Percentiles rank a stretch among this genome's conserved stretches.
These are phyloP conservation scores for Catenaria anguillulae DNA, from an alignment of 371 early-diverging fungal genomes.

Conservation along the genomic window DNA sequence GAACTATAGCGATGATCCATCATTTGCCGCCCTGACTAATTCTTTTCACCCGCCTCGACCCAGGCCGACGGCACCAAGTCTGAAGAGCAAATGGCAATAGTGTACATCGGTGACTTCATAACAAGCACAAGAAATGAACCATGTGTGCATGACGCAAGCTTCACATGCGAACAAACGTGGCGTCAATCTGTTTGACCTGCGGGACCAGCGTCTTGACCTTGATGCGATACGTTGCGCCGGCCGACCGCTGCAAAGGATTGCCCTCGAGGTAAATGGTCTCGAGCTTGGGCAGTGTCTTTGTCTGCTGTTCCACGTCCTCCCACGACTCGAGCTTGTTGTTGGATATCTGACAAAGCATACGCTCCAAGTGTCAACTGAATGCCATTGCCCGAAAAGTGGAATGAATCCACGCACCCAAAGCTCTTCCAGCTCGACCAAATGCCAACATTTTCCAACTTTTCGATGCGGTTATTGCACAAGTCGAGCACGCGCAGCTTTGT, in stretches of 20 bases:
- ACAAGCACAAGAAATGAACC: too few relatives aligned
- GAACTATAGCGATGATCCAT: too few relatives aligned
- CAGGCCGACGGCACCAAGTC: too few relatives aligned
- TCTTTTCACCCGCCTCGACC: too few relatives aligned
- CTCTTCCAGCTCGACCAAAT: conserved; percentile 58
- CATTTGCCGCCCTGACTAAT: too few relatives aligned
- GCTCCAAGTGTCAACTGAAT: too few relatives aligned
- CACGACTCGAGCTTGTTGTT: conserved; percentile 63
- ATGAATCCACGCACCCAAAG: conserved; percentile 54
- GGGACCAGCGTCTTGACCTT: conserved; percentile 78
- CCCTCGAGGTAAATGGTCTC: conserved; percentile 87
- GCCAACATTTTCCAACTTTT: conserved; percentile 56
- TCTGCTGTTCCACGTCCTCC: conserved; percentile 55
- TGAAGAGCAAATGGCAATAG: too few relatives aligned
- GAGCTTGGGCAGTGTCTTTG: conserved; percentile 42
- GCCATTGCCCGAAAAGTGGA: too few relatives aligned
- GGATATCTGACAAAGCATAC: conserved; percentile 51
- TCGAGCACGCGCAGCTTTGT: conserved; percentile 58
- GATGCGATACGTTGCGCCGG: conserved; percentile 64
- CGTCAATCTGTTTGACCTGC: conserved; percentile 81
- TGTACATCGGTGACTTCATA: too few relatives aligned
- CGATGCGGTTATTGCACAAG: conserved; percentile 64
- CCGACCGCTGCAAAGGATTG: conserved; percentile 70
- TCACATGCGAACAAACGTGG: conserved; percentile 22
- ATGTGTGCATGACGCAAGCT: too few relatives aligned